Conservation (phyloP, 192 early-diverging fungal genomes). For the Coemansia reversa region DNA sequence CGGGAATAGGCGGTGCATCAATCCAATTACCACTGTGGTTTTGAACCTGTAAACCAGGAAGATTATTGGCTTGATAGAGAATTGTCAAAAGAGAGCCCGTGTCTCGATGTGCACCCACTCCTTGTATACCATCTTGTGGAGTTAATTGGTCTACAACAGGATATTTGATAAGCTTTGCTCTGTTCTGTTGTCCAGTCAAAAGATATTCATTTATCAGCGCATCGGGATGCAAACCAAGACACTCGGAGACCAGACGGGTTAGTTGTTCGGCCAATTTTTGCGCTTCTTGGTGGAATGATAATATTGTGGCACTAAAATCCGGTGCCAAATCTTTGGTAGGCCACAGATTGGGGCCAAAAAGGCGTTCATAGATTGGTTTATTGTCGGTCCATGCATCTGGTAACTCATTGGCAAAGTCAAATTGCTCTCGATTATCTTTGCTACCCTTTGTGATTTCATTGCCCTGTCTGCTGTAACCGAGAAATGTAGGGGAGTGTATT, state of each 20-base stretch:
- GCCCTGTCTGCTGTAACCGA: conserved; percentile 57
- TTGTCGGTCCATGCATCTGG: conserved; percentile 14
- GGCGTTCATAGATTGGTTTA: conserved; percentile 48
- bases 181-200: conserved; percentile 15
- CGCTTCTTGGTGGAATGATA: conserved; percentile 45
- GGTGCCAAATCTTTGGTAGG: conserved; percentile 46
- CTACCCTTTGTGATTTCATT: conserved; percentile 57
- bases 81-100: conserved; percentile 50
- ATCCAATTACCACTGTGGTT: conserved; percentile 61
- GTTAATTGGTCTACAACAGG: conserved; percentile 23
- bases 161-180: conserved; percentile 32
- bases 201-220: conserved; percentile 31
- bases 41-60: conserved; percentile 66
- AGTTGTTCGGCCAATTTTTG: conserved; percentile 48
- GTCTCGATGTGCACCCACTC: conserved; percentile 59
- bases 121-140: conserved; percentile 22
- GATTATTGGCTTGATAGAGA: conserved; percentile 57
- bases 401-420: conserved; percentile 59
- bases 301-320: conserved; percentile 42
- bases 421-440: conserved; percentile 56
- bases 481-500: conserved; percentile 58
- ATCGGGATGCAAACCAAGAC: conserved; percentile 40
- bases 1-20: conserved; percentile 57
- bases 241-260: conserved; percentile 52
- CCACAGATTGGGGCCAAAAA: conserved; percentile 65